Base-by-base conservation (phyloP, 2,329 filamentous ascomycete genomes). In the Kalmusia sp. region DNA sequence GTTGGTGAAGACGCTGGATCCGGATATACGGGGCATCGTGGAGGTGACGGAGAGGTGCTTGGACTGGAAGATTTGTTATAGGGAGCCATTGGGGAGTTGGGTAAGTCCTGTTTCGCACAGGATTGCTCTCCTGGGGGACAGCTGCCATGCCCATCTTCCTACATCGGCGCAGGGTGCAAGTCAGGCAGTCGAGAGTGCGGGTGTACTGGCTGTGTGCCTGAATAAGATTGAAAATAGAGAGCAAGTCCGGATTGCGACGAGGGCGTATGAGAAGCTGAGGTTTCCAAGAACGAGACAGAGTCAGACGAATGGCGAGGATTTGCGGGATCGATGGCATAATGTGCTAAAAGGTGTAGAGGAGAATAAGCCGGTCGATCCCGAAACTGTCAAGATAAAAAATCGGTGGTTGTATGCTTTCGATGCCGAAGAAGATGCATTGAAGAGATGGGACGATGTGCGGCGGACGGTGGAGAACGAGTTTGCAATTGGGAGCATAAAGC, bases 61-160 rank as follows among this genome's bases (percentile, higher is more conserved):
- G 3, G 80, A 82, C 64, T 84, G 80, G 80, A 82, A 82, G 59
- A 79, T 83, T 33, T 80, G 79, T 56, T 82, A 81, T 57, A 73
- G 80, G 39, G 78, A 82, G 58, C 80, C 80, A 3, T 71, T 81
- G 27, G 75, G 78, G 0, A 78, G 75, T 0, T 84, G 81, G 82
- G 72, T 82, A 1, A 79, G 76, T 0, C 64, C 68, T 6, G 74
- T 73, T 41, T 39, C 15, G 4, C 77, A 79, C 46, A 73, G 75
- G 35, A 80, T 82, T 46, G 79, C 75, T 0, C 68, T 83, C 33
- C 65, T 83, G 1, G 82, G 82, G 1, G 81, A 83, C 62, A 78
- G 76, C 43, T 82, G 80, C 50, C 81, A 83, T 57, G 76, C 80
- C 0, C 80, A 82, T 68, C 67, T 84, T 8, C 81, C 81, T 0